Base-by-base conservation (phyloP, 2,329 filamentous ascomycete genomes). In the Claviceps maximensis region DNA sequence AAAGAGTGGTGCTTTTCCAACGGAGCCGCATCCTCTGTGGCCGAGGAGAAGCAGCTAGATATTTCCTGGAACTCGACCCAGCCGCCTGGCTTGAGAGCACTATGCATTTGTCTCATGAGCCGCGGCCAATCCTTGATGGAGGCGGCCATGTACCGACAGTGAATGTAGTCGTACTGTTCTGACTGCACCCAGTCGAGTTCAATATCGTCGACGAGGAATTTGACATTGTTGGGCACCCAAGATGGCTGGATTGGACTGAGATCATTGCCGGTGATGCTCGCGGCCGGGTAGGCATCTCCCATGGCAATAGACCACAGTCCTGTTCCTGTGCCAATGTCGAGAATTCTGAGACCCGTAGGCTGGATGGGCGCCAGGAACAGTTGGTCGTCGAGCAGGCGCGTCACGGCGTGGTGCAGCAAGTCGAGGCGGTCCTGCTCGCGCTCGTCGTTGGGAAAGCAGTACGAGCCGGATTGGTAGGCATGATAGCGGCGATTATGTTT, bases 191-290 rank as follows among this genome's bases (percentile, higher is more conserved):
- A 84, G 1, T 76, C 70, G 36, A 76, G 70, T 59, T 82, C 77
- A 19, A 74, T 70, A 58, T 83, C 78, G 58, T 83, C 79, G 8
- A 84, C 70, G 38, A 80, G 62, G 59, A 82, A 83, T 6, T 69
- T 71, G 52, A 80, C 71, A 56, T 82, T 83, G 2, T 76, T 73
- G 2, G 79, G 80, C 1, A 82, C 71, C 66, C 68, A 71, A 10
- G 64, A 62, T 2, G 71, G 71, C 55, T 74, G 71, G 13, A 74
- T 74, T 0, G 71, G 71, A 27, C 69, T 69, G 0, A 73, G 58
- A 41, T 74, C 69, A 23, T 67, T 67, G 42, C 70, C 70, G 0
- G 68, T 51, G 0, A 72, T 63, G n/a, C 64, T 60, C 19, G 70
- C 64, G 15, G 60, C 58, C 13, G 68, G 70, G 36, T 64, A 62